A percentile compares a stretch with the other conserved stretches of the same genome.
Conservation (phyloP, 768 basidiomycete genomes). For the Floccularia luteovirens region DNA sequence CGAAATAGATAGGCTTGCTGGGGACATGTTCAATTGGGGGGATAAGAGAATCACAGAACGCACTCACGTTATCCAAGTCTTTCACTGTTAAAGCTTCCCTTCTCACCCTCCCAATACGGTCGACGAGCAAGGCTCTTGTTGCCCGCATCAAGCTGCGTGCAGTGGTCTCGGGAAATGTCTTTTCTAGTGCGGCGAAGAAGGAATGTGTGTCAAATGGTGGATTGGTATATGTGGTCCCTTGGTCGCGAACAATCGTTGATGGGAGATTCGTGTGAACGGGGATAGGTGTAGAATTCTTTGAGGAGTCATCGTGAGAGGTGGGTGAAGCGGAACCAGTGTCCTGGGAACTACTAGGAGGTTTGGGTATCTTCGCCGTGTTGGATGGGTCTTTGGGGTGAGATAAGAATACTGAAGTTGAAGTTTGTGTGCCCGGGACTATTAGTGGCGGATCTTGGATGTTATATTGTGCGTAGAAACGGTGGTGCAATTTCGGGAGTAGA, state of each 20-base stretch:
- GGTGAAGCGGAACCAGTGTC: background rate
- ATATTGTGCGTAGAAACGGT: too few species aligned
- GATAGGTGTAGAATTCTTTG: background rate
- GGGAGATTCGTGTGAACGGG: conserved; percentile 6
- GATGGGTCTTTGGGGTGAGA: conserved; percentile 3
- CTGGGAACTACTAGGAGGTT: background rate
- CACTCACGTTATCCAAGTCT: conserved; percentile 76
- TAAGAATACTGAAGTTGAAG: conserved; percentile 2
- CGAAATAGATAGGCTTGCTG: conserved; percentile 95
- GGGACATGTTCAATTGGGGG: conserved; percentile 1
- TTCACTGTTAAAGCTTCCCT: conserved; percentile 67
- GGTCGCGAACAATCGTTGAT: conserved; percentile 10
- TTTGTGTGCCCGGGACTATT: too few species aligned
- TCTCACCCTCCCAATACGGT: conserved; percentile 63
- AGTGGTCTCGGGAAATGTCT: conserved; percentile 64
- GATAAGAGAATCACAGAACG: background rate
- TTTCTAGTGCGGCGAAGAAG: conserved; percentile 66
- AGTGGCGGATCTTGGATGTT: too few species aligned
- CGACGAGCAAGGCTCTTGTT: conserved; percentile 71
- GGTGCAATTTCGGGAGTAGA: too few species aligned
- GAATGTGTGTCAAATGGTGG: conserved; percentile 83
- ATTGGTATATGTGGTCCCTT: conserved; percentile 38
- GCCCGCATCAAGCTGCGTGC: conserved; percentile 81
- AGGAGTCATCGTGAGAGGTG: background rate
- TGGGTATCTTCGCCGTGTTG: background rate